Evolutionary conservation across 768 basidiomycete genomes (phyloP), one percentile per base, ranked within the genome.

Genomic region (Russula compacta): DNA sequence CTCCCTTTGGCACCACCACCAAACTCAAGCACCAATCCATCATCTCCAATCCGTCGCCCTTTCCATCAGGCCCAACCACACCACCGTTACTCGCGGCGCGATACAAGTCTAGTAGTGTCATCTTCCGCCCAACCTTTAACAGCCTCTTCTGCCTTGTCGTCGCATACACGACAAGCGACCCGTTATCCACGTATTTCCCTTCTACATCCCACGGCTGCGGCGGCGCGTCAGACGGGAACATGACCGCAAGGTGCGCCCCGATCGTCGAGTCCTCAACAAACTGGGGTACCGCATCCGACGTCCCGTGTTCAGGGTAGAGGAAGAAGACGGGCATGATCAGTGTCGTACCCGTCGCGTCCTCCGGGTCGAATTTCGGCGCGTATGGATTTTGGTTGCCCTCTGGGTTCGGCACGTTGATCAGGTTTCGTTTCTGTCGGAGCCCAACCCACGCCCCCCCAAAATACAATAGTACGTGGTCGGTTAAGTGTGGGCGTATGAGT

Each of bases 41-140:
- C 49, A 98, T 69, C 69, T 92, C 90, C 54, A 98, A 71, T 1
- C 95, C 94, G 70, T 98, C 95, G 69, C 98, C 95, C 63, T 81
- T 82, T 2, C 81, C 84, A 17, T 85, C 19, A 6, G 29, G 32
- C n/a, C 32, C 40, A 54, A 14, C 53, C 10, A 10, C 33, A 14
- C 35, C 40, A 32, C 15, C 82, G 65, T 79, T 81, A 65, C 79
- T 81, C 1, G 86, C 81, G 4, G 81, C 83, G 10, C 73, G 73
- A 66, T 85, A 86, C 4, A 95, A 86, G 67, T 94, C 89, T 49
- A 79, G 74, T 60, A 98, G 75, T 11, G 87, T 87, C 83, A 95
- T 86, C 71, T 89, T 92, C 75, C 86, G 90, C 14, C 95, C 95
- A 5, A 95, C 83, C 73, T 95, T 99, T 60, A 99, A 75, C 49